Evolutionary conservation across 352 stramenopile species (phyloP).

Genomic region (Pythium folliculosum): DNA sequence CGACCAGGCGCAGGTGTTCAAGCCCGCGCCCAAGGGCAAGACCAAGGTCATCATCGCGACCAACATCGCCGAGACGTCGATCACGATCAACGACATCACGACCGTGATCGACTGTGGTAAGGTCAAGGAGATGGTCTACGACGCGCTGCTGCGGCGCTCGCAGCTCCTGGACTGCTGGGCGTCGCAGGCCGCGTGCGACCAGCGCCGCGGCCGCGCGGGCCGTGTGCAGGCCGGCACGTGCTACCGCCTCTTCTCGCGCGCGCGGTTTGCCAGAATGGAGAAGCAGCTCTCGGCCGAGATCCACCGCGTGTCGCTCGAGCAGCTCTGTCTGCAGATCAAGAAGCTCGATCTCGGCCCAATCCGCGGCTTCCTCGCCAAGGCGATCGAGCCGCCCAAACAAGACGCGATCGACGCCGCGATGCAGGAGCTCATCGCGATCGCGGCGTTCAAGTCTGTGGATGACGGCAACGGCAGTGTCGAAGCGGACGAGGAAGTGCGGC

Average conservation of each 20-base stretch:
- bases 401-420: constrained; percentile 92
- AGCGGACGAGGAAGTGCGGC: constrained; percentile 45
- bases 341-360: constrained; percentile 80
- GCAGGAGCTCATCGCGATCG: constrained; percentile 88
- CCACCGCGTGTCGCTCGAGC: constrained; percentile 84
- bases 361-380: constrained; percentile 68
- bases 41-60: constrained; percentile 88
- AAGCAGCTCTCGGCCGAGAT: constrained; percentile 86
- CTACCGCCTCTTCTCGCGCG: constrained; percentile 75
- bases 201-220: constrained; percentile 82
- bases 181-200: constrained; percentile 76
- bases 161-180: constrained; percentile 85
- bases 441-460: constrained; percentile 66
- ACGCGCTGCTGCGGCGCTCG: constrained; percentile 63
- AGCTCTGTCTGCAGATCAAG: constrained; percentile 88
- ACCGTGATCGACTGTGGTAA: constrained; percentile 86
- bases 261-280: constrained; percentile 62
- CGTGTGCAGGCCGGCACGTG: constrained; percentile 78
- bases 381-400: constrained; percentile 92
- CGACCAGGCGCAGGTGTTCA: constrained; percentile 80
- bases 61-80: constrained; percentile 90
- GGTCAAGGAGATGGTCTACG: constrained; percentile 90
- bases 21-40: constrained; percentile 54
- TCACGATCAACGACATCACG: constrained; percentile 89
- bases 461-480: not conserved